phyloP scores from a whole-genome alignment of 768 basidiomycete species.

The Hortiboletus flavorubellus region DNA sequence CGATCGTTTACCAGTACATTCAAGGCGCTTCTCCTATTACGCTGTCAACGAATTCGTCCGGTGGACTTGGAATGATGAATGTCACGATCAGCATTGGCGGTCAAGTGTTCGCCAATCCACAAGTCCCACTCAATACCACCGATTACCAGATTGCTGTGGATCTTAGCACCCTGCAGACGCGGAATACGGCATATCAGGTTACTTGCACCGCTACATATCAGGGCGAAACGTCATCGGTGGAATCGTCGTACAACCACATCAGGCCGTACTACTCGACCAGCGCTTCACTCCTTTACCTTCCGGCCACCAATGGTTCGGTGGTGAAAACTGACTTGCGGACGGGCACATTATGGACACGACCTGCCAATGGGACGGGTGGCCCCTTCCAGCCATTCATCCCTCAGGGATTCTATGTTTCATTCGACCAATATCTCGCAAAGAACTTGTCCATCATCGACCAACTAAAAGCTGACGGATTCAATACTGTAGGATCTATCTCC shows the following conservation, averaged over 20 bases:
- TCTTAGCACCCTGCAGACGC: constrained; percentile 29
- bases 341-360: constrained; percentile 41
- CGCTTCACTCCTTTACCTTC: constrained; percentile 41
- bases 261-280: constrained; percentile 32
- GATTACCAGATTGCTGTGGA: constrained; percentile 25
- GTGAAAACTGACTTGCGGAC: constrained; percentile 49
- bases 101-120: constrained; percentile 18
- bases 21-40: constrained; percentile 34
- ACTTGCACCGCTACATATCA: constrained; percentile 35
- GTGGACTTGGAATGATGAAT: constrained; percentile 7
- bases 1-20: constrained; percentile 31
- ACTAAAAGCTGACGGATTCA: constrained; percentile 54
- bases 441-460: constrained; percentile 53
- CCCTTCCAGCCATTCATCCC: constrained; percentile 49
- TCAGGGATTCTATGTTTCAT: constrained; percentile 70
- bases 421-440: constrained; percentile 48
- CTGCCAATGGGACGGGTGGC: constrained; percentile 20
- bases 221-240: not conserved
- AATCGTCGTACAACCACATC: not conserved
- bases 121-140: constrained; percentile 31
- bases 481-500: constrained; percentile 14
- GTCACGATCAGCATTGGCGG: constrained; percentile 33
- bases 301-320: constrained; percentile 34
- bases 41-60: too few species aligned
- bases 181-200: constrained; percentile 30